Evolutionary conservation across 2,329 filamentous ascomycete genomes (phyloP).

Genomic region (Cladosporium sp.): DNA sequence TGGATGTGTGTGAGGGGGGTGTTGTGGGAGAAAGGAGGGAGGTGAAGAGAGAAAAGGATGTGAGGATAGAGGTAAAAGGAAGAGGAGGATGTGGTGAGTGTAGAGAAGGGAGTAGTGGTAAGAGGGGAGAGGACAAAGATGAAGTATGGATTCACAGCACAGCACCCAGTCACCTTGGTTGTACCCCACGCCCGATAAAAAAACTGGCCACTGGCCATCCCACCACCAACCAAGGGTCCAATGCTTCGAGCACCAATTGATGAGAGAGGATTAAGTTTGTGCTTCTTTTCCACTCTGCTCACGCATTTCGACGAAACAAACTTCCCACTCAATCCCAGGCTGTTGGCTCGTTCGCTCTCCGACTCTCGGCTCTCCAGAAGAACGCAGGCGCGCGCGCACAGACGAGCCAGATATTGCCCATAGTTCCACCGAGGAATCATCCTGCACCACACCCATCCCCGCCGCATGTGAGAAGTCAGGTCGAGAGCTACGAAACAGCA

Average conservation of each 20-base stretch:
- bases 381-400: background rate
- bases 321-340: background rate
- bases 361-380: background rate
- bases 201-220: conserved; percentile 4
- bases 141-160: background rate
- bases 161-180: background rate
- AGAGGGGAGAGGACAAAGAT: background rate
- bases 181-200: conserved; percentile 6
- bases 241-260: background rate
- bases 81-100: background rate
- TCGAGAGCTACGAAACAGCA: background rate
- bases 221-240: background rate
- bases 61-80: background rate
- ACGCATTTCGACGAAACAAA: background rate
- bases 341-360: background rate
- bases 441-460: background rate
- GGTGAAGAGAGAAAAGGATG: background rate
- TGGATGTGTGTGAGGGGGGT: background rate
- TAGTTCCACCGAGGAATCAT: conserved; percentile 2
- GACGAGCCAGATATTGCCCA: conserved; percentile 5
- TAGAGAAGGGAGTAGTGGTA: background rate
- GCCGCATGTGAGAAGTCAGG: background rate
- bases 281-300: no score
- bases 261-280: background rate
- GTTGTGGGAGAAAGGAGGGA: background rate